phyloP scores from a whole-genome alignment of 305 asterid species.

The Fraxinus latifolia region DNA sequence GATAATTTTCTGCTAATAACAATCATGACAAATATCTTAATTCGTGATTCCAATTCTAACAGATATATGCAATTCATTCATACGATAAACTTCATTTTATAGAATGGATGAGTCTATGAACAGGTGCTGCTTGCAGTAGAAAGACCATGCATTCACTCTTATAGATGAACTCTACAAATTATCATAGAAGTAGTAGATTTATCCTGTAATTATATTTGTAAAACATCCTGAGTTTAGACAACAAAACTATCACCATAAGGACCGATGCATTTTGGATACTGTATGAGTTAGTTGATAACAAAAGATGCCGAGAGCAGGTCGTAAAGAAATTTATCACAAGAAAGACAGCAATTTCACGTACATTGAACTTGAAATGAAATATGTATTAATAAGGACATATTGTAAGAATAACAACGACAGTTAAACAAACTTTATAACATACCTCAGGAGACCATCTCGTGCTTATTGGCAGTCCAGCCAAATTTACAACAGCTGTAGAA shows the following conservation, averaged over 20 bases:
- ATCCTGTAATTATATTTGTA: neutral
- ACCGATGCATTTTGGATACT: neutral
- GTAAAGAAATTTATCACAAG: neutral
- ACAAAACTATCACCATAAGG: neutral
- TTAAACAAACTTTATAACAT: constrained; percentile 12
- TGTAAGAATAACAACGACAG: neutral
- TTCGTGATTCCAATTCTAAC: neutral
- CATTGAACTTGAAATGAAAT: neutral
- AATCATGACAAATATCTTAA: neutral
- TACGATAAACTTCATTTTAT: neutral
- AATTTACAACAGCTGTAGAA: constrained; percentile 85
- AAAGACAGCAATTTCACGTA: neutral
- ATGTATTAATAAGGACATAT: neutral
- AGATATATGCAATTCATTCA: neutral
- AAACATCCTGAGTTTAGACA: neutral
- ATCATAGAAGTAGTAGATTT: neutral
- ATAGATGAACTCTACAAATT: neutral
- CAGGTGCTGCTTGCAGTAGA: neutral
- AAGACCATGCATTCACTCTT: neutral
- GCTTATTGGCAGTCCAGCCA: constrained; percentile 90
- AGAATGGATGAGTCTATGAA: neutral
- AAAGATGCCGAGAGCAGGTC: neutral
- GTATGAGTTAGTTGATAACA: neutral
- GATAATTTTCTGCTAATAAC: neutral
- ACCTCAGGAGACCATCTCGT: constrained; percentile 95